Evolutionary conservation across 2,329 filamentous ascomycete genomes (phyloP).

Genomic region (Pseudogymnoascus sp.): DNA sequence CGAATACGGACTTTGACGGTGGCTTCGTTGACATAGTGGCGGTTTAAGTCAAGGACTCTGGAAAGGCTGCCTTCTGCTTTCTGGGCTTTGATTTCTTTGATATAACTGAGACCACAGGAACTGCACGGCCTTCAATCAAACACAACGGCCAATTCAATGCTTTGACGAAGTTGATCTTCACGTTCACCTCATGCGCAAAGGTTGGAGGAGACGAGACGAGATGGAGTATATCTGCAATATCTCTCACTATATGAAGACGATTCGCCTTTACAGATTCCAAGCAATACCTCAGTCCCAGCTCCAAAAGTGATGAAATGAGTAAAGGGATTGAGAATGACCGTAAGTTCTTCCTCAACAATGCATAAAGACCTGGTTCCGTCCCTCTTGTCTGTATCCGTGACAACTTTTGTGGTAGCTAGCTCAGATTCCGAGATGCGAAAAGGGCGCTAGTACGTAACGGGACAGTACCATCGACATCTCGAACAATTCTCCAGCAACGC

Average conservation of each 20-base stretch:
- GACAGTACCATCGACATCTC: constrained; percentile 7
- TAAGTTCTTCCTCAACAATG: constrained; percentile 2
- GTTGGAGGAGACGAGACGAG: background rate
- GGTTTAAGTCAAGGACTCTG: constrained; percentile 8
- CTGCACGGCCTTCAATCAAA: background rate
- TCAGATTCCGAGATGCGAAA: background rate
- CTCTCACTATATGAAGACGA: constrained; percentile 8
- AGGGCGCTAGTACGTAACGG: constrained; percentile 1
- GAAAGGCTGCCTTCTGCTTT: background rate
- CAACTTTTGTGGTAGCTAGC: constrained; percentile 7
- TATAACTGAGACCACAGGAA: background rate
- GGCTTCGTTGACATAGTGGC: constrained; percentile 63
- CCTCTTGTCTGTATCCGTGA: background rate
- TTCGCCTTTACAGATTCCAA: constrained; percentile 1
- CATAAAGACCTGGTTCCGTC: background rate
- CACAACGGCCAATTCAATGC: background rate
- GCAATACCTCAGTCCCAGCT: background rate
- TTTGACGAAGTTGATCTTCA: background rate
- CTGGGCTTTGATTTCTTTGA: background rate
- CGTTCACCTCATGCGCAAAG: constrained; percentile 8
- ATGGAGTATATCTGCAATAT: constrained; percentile 8
- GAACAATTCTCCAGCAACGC: constrained; percentile 5
- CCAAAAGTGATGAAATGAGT: background rate
- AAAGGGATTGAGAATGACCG: background rate
- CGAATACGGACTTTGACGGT: constrained; percentile 72